phyloP scores from a whole-genome alignment of 2,329 filamentous ascomycete species.

The Tolypocladium amazonense region DNA sequence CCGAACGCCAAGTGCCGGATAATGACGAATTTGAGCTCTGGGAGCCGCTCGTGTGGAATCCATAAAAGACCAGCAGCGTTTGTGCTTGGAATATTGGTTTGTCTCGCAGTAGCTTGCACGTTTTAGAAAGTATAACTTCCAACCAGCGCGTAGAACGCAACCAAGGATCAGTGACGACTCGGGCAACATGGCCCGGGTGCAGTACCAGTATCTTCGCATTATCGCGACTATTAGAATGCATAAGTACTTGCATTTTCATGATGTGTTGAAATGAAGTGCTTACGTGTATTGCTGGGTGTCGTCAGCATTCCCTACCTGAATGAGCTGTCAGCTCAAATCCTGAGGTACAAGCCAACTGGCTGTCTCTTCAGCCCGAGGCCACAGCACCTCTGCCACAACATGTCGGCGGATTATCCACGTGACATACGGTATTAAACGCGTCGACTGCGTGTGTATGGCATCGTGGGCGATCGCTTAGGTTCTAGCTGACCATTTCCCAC shows the following conservation, averaged over 20 bases:
- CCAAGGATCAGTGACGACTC: neutral
- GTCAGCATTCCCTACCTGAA: neutral
- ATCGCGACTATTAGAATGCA: neutral
- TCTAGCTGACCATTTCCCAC: neutral
- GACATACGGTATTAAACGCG: neutral
- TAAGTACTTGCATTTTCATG: neutral
- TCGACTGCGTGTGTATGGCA: neutral
- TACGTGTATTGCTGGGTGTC: neutral
- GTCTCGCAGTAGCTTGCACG: neutral
- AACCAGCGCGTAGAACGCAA: neutral
- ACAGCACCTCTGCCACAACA: neutral
- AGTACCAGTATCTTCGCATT: neutral
- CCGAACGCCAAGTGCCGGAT: neutral
- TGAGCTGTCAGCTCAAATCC: neutral
- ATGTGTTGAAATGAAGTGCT: neutral
- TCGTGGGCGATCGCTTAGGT: neutral
- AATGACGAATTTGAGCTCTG: constrained; percentile 1
- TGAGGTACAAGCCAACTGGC: neutral
- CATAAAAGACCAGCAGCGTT: neutral
- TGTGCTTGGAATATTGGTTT: too few relatives aligned
- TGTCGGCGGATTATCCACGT: neutral
- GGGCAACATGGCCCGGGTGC: neutral
- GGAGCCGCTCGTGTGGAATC: constrained; percentile 1
- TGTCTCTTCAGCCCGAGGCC: neutral
- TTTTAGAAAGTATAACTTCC: neutral